phyloP scores from a whole-genome alignment of 1,139 yeast species.

The Yamadazyma mexicana region DNA sequence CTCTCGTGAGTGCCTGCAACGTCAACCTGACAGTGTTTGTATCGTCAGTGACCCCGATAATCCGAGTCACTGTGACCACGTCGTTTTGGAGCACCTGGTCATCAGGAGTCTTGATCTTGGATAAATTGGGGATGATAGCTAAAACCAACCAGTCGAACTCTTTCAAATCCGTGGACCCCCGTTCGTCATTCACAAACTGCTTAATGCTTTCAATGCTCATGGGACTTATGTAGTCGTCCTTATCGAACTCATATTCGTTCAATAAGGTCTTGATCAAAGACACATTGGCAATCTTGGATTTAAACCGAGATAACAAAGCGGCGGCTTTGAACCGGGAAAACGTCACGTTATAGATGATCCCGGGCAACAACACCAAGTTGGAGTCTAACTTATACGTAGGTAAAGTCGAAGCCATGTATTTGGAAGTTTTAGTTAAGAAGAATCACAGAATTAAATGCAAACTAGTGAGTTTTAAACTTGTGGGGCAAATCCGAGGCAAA shows the following conservation, averaged over 20 bases:
- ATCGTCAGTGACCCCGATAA: conserved; percentile 47
- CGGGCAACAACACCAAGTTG: conserved; percentile 56
- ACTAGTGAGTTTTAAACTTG: no score
- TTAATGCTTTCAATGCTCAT: conserved; percentile 37
- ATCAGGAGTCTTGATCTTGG: conserved; percentile 30
- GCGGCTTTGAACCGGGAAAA: conserved; percentile 51
- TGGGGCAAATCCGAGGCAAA: conserved; percentile 3
- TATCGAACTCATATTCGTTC: conserved; percentile 35
- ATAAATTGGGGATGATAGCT: conserved; percentile 43
- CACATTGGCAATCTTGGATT: conserved; percentile 28
- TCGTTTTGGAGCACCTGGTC: conserved; percentile 17
- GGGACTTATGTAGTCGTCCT: conserved; percentile 19
- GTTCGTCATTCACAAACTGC: conserved; percentile 22
- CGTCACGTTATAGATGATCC: conserved; percentile 58
- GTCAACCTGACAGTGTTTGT: conserved; percentile 47
- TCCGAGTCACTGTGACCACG: conserved; percentile 46
- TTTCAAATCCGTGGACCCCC: conserved; percentile 11
- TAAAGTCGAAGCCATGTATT: conserved; percentile 19
- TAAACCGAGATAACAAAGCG: conserved; percentile 42
- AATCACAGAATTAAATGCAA: not conserved
- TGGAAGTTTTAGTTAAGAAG: not conserved
- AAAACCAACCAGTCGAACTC: conserved; percentile 41
- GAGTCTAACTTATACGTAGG: conserved; percentile 47
- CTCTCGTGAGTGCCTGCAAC: conserved; percentile 57
- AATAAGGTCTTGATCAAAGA: conserved; percentile 33